Conservation (phyloP, 139 green algal species). For the Zygnema cylindricum region DNA sequence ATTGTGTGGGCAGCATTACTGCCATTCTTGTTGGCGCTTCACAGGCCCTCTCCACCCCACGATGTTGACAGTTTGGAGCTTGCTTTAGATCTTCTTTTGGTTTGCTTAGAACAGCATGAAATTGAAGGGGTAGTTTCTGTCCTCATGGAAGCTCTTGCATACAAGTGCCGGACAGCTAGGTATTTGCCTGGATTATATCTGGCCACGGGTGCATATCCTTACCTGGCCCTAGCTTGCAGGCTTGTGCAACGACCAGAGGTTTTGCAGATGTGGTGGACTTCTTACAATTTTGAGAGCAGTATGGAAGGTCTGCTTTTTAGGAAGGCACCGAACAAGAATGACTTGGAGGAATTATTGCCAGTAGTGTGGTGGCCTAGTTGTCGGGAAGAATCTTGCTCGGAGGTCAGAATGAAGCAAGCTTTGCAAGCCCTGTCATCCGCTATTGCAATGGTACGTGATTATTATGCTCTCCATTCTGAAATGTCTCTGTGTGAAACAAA, state of each 20-base stretch:
- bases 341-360: conserved; percentile 68
- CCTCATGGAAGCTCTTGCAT: conserved; percentile 51
- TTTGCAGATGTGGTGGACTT: conserved; percentile 37
- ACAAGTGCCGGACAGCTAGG: conserved; percentile 36
- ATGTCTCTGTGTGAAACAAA: too few relatives aligned
- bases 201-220: conserved; percentile 40
- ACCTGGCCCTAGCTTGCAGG: conserved; percentile 50
- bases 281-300: conserved; percentile 27
- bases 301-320: conserved; percentile 74
- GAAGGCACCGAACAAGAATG: conserved; percentile 73
- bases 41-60: conserved; percentile 28
- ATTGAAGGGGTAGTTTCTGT: conserved; percentile 23
- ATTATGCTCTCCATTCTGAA: too few relatives aligned
- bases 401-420: conserved; percentile 54
- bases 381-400: conserved; percentile 62
- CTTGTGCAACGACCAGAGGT: conserved; percentile 29
- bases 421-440: conserved; percentile 19
- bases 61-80: conserved; percentile 23
- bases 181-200: neutral
- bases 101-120: conserved; percentile 55
- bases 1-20: conserved; percentile 57
- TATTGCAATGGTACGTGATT: conserved; percentile 37
- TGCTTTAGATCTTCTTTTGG: conserved; percentile 31
- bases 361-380: conserved; percentile 74
- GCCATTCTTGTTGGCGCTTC: conserved; percentile 51